A percentile compares a stretch with the other conserved stretches of the same genome.
These are phyloP conservation scores for Saturnispora diversa DNA, from an alignment of 805 yeast species.

Conservation along the genomic window DNA sequence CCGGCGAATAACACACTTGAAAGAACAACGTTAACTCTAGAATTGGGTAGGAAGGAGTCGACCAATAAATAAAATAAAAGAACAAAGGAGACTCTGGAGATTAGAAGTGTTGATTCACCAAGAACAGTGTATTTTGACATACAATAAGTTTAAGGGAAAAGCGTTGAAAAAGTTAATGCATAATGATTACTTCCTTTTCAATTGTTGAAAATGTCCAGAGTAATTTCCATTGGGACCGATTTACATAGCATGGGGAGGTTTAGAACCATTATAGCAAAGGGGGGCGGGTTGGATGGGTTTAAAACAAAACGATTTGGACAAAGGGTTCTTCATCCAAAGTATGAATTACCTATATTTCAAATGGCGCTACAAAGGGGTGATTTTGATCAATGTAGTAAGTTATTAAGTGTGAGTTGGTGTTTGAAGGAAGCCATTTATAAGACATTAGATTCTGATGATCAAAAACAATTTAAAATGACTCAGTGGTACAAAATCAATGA, in stretches of 20 bases:
- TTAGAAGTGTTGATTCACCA: slow-evolving; percentile 21
- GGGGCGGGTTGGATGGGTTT: slow-evolving; percentile 27
- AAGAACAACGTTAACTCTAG: slow-evolving; percentile 19
- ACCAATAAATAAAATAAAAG: slow-evolving; percentile 21
- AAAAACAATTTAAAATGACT: slow-evolving; percentile 44
- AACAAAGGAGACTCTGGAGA: slow-evolving; percentile 26
- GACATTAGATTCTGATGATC: slow-evolving; percentile 42
- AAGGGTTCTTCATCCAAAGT: slow-evolving; percentile 42
- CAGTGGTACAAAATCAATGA: slow-evolving; percentile 48
- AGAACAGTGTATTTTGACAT: neutral
- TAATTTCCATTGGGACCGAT: slow-evolving; percentile 52
- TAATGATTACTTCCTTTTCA: no score
- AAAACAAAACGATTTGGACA: slow-evolving; percentile 34
- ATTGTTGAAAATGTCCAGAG: slow-evolving; percentile 23
- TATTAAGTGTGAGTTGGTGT: slow-evolving; percentile 61
- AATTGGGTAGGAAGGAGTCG: slow-evolving; percentile 11
- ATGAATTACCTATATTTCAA: slow-evolving; percentile 34
- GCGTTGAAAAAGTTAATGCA: no score
- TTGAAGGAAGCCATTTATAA: slow-evolving; percentile 69
- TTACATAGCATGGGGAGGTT: slow-evolving; percentile 43
- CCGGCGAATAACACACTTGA: slow-evolving; percentile 26
- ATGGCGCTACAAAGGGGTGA: slow-evolving; percentile 15
- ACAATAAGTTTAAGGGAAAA: neutral
- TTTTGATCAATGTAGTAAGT: slow-evolving; percentile 24
- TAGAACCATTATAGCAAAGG: slow-evolving; percentile 31